These are phyloP conservation scores for Ustilago xerochloae DNA, from an alignment of 1,284 basidiomycete genomes.

Conservation along the genomic window DNA sequence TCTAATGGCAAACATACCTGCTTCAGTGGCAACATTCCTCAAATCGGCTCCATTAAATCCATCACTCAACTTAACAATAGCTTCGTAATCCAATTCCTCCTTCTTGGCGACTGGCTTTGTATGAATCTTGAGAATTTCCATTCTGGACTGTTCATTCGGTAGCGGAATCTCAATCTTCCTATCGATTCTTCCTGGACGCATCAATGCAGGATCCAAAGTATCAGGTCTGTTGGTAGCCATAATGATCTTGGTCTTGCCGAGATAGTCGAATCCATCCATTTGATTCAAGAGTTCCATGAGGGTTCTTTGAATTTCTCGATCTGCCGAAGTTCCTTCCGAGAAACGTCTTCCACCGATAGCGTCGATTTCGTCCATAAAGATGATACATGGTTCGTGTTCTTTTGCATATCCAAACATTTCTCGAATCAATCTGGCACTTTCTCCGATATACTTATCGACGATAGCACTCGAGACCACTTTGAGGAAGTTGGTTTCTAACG, in stretches of 20 bases:
- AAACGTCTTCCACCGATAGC: conserved; percentile 77
- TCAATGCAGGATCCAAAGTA: conserved; percentile 94
- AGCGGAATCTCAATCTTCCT: conserved; percentile 98
- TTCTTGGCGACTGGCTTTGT: conserved; percentile 89
- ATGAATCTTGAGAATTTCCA: conserved; percentile 99
- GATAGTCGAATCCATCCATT: conserved; percentile 99
- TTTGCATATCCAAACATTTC: conserved; percentile 99
- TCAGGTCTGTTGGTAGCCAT: conserved; percentile 74
- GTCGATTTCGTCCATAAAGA: conserved; percentile 98
- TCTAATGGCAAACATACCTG: conserved; percentile 98
- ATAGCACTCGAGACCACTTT: conserved; percentile 99
- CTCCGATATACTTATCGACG: conserved; percentile 99
- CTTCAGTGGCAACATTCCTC: conserved; percentile 96
- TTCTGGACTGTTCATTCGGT: conserved; percentile 91
- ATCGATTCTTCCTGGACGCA: conserved; percentile 94
- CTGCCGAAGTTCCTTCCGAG: conserved; percentile 97
- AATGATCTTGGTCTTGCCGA: conserved; percentile 95
- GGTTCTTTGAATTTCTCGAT: conserved; percentile 98
- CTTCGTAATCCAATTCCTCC: conserved; percentile 71
- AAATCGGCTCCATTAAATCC: conserved; percentile 75
- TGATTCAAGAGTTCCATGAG: conserved; percentile 99
- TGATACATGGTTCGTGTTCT: conserved; percentile 96
- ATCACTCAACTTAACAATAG: conserved; percentile 79
- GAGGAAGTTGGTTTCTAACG: conserved; percentile 94
- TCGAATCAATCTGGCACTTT: conserved; percentile 89